These are phyloP conservation scores for Scolecobasidium constrictum DNA, from an alignment of 2,329 filamentous ascomycete genomes.

Conservation along the genomic window DNA sequence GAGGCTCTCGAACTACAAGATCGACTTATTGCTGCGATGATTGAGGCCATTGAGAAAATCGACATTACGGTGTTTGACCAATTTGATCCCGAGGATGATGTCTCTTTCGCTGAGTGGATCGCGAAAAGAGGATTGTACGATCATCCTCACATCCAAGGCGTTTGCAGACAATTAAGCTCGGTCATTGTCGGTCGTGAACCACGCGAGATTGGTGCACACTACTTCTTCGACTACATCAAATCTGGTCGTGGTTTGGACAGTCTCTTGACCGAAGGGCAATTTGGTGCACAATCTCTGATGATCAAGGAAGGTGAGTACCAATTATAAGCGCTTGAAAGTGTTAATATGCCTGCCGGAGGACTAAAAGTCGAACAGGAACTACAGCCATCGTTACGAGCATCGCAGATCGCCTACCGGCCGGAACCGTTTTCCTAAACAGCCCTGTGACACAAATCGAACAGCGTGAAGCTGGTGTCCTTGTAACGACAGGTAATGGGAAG, in stretches of 20 bases:
- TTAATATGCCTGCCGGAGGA: too few species aligned
- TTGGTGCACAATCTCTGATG: constrained; percentile 44
- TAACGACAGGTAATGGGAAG: constrained; percentile 18
- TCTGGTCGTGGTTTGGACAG: constrained; percentile 40
- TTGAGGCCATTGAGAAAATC: constrained; percentile 27
- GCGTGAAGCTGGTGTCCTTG: constrained; percentile 11
- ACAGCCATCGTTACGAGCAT: constrained; percentile 7
- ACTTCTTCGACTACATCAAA: constrained; percentile 46
- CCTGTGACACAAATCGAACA: constrained; percentile 13
- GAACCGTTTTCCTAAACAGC: constrained; percentile 20
- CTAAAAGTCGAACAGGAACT: constrained; percentile 41
- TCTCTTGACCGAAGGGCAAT: constrained; percentile 41
- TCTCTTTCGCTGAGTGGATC: constrained; percentile 30
- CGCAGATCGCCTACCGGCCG: constrained; percentile 19
- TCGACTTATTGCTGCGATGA: constrained; percentile 23
- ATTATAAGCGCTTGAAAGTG: too few species aligned
- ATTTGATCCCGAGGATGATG: constrained; percentile 19
- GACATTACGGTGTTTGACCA: constrained; percentile 13
- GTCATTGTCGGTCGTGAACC: constrained; percentile 42
- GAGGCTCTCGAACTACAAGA: constrained; percentile 20
- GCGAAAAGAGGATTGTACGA: constrained; percentile 21
- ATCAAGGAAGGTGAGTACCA: too few species aligned
- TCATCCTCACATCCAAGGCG: constrained; percentile 21
- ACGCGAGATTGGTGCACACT: constrained; percentile 39
- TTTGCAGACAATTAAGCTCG: constrained; percentile 36